Conservation (phyloP, 495 filamentous ascomycete genomes). For the Penicillium egyptiacum region DNA sequence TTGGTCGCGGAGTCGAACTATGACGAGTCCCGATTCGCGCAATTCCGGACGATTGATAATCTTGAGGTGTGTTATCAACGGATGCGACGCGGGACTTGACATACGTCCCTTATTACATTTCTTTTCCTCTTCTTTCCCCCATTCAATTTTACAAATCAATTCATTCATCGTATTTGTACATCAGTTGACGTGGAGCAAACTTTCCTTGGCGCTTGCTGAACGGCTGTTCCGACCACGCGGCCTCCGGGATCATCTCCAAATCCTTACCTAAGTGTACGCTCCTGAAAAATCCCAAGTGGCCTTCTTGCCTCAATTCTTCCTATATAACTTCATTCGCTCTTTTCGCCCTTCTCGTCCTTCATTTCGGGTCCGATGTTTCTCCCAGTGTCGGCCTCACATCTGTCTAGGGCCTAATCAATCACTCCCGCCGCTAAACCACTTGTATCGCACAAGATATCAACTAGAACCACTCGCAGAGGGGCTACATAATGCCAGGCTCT, state of each 20-base stretch:
- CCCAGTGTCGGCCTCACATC: slow-evolving; percentile 6
- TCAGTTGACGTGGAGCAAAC: slow-evolving; percentile 9
- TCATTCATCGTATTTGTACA: neutral
- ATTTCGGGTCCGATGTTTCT: slow-evolving; percentile 20
- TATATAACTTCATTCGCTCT: slow-evolving; percentile 10
- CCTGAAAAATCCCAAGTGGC: slow-evolving; percentile 3
- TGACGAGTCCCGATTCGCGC: slow-evolving; percentile 1
- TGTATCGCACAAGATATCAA: slow-evolving; percentile 10
- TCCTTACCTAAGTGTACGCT: slow-evolving; percentile 11
- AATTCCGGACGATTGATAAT: neutral
- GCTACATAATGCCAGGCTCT: slow-evolving; percentile 30
- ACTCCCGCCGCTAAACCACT: slow-evolving; percentile 9
- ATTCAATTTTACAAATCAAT: neutral
- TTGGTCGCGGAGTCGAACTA: neutral
- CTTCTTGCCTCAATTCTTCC: slow-evolving; percentile 6
- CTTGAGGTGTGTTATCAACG: neutral
- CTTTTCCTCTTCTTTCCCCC: neutral
- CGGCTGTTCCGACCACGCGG: slow-evolving; percentile 10
- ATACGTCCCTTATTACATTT: neutral
- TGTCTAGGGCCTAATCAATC: slow-evolving; percentile 11
- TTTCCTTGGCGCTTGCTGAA: slow-evolving; percentile 2
- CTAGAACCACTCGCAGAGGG: neutral
- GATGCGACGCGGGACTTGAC: neutral
- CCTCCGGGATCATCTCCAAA: slow-evolving; percentile 8
- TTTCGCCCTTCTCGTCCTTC: slow-evolving; percentile 8